phyloP scores from a whole-genome alignment of 2,329 filamentous ascomycete species.

The Domatiomyces catenatus region DNA sequence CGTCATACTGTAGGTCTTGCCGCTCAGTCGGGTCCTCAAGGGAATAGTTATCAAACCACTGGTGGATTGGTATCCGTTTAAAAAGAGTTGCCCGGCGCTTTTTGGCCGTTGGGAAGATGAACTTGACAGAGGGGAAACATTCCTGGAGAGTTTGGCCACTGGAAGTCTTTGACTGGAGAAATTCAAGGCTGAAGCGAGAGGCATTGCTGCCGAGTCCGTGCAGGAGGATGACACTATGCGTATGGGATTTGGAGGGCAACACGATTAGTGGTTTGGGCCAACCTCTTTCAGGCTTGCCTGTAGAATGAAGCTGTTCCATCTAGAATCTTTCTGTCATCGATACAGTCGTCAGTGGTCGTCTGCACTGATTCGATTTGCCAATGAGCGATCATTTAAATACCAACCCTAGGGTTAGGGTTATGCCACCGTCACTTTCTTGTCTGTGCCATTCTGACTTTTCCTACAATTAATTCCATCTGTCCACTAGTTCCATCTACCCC shows the following conservation, averaged over 20 bases:
- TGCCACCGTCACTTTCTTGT: background rate
- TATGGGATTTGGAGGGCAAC: slow-evolving; percentile 19
- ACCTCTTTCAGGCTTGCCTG: no score
- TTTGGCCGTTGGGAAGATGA: slow-evolving; percentile 23
- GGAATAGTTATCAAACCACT: no score
- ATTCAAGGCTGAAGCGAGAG: slow-evolving; percentile 32
- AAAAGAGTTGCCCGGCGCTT: background rate
- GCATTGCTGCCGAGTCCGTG: slow-evolving; percentile 36
- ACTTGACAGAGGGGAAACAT: slow-evolving; percentile 23
- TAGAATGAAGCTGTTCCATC: no score
- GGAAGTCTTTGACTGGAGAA: slow-evolving; percentile 26
- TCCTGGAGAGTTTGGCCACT: slow-evolving; percentile 27
- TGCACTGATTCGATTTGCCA: no score
- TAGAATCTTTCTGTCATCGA: no score
- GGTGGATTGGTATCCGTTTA: background rate
- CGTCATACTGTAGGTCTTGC: no score
- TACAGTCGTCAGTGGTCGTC: no score
- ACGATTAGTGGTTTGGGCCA: background rate
- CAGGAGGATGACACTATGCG: slow-evolving; percentile 34
- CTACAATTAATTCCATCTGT: background rate
- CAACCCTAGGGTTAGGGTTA: no score
- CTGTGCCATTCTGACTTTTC: background rate
- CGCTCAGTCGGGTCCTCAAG: no score
- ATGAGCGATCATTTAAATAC: no score
- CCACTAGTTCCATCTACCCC: background rate